Evolutionary conservation across 352 stramenopile species (phyloP).

Genomic region (Phytophthora megakarya): DNA sequence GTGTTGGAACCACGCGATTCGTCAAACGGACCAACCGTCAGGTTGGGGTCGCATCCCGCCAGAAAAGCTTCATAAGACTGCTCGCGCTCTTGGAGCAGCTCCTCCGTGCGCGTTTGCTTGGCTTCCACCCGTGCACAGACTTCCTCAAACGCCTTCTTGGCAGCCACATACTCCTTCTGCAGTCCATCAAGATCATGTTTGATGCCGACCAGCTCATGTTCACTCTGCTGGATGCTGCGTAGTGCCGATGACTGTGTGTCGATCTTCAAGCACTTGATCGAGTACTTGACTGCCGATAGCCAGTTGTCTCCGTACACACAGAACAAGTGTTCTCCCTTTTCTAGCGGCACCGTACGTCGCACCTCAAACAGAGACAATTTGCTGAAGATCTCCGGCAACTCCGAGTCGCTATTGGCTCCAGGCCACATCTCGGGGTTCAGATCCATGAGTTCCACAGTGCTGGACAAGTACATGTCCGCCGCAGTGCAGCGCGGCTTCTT

Average conservation of each 20-base stretch:
- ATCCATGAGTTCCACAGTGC: conserved; percentile 87
- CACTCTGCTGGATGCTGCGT: conserved; percentile 68
- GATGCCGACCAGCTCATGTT: conserved; percentile 75
- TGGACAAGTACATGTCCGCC: conserved; percentile 88
- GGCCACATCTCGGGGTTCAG: conserved; percentile 80
- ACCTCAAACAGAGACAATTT: conserved; percentile 87
- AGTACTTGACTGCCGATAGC: conserved; percentile 89
- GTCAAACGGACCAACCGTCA: conserved; percentile 19
- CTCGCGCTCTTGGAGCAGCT: conserved; percentile 69
- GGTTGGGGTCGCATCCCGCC: conserved; percentile 53
- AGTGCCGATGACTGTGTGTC: conserved; percentile 58
- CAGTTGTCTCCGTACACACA: conserved; percentile 91
- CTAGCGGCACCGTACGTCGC: conserved; percentile 74
- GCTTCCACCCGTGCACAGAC: conserved; percentile 69
- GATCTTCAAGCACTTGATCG: conserved; percentile 86
- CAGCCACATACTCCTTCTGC: conserved; percentile 80
- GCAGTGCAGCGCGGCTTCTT: conserved; percentile 84
- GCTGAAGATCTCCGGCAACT: conserved; percentile 84
- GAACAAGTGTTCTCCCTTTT: conserved; percentile 85
- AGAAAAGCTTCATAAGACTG: conserved; percentile 80
- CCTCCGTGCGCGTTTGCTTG: conserved; percentile 75
- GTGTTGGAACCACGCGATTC: conserved; percentile 36
- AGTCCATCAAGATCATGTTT: conserved; percentile 79
- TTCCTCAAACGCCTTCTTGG: conserved; percentile 83
- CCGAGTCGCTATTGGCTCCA: conserved; percentile 58